Conservation (phyloP, 176 grass and related monocot species). For the Rhipidocladum racemiflorum region DNA sequence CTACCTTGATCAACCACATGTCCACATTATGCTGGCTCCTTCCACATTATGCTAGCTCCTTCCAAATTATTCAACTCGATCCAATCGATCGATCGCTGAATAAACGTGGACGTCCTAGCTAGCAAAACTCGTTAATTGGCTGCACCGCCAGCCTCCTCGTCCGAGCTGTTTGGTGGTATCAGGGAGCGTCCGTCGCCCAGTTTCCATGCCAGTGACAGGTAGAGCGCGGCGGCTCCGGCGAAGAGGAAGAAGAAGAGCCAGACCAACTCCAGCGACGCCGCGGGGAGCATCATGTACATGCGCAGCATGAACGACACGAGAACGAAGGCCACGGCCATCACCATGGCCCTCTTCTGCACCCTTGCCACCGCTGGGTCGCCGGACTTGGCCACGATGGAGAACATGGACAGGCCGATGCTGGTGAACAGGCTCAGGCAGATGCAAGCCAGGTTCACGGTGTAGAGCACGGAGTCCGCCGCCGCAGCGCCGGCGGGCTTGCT, state of each 20-base stretch:
- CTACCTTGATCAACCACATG: not conserved
- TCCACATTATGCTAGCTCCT: not conserved
- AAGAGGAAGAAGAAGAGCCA: not conserved
- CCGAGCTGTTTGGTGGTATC: not conserved
- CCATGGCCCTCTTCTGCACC: conserved; percentile 34
- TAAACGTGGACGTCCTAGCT: not conserved
- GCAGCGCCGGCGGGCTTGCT: not conserved
- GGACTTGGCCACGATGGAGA: conserved; percentile 4
- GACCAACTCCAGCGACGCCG: not conserved
- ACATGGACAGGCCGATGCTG: conserved; percentile 39
- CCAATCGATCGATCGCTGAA: not conserved
- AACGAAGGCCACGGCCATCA: conserved; percentile 19
- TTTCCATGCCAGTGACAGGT: not conserved
- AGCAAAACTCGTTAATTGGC: not conserved
- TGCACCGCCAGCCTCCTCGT: not conserved
- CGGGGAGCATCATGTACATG: not conserved
- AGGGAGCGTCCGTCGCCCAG: not conserved
- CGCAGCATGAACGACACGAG: not conserved
- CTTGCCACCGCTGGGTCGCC: not conserved
- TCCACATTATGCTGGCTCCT: not conserved
- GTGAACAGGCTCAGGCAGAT: conserved; percentile 7
- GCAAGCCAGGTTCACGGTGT: not conserved
- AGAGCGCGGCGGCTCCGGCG: not conserved
- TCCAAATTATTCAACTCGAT: not conserved
- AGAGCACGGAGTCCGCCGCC: not conserved